phyloP scores from a whole-genome alignment of 2,329 filamentous ascomycete genomes.

The Colletotrichum paranaense region DNA sequence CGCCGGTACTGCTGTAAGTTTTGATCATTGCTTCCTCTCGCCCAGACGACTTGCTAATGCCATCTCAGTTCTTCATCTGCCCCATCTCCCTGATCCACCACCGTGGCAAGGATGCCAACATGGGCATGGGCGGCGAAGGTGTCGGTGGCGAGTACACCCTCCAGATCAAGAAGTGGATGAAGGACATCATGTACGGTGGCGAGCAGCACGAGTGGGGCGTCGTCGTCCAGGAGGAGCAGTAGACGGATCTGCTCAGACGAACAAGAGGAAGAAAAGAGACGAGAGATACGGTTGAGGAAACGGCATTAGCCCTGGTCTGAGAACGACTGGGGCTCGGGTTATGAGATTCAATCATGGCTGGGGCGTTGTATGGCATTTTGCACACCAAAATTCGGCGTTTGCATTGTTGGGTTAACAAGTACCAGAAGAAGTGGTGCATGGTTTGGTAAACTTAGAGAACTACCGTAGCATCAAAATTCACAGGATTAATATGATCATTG shows the following conservation, averaged over 20 bases:
- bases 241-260: constrained; percentile 21
- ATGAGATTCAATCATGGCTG: constrained; percentile 4
- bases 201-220: constrained; percentile 77
- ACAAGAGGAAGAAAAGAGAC: background rate
- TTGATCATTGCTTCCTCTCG: background rate
- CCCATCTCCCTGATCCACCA: constrained; percentile 77
- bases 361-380: constrained; percentile 16
- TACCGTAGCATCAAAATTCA: constrained; percentile 3
- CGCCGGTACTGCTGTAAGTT: constrained; percentile 83
- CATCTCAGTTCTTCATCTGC: constrained; percentile 73
- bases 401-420: background rate
- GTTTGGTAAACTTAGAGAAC: background rate
- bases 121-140: constrained; percentile 68
- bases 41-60: constrained; percentile 32
- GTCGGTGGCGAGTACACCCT: constrained; percentile 66
- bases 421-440: constrained; percentile 4
- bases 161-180: constrained; percentile 74
- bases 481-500: background rate
- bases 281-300: background rate
- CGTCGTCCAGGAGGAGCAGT: constrained; percentile 70
- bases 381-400: background rate
- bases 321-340: background rate
- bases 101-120: constrained; percentile 70
- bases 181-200: constrained; percentile 80
- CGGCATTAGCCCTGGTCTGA: background rate